Evolutionary conservation across 352 stramenopile genomes (phyloP), one percentile per base, ranked within the genome.

Genomic region (Thalassiosira hispida): DNA sequence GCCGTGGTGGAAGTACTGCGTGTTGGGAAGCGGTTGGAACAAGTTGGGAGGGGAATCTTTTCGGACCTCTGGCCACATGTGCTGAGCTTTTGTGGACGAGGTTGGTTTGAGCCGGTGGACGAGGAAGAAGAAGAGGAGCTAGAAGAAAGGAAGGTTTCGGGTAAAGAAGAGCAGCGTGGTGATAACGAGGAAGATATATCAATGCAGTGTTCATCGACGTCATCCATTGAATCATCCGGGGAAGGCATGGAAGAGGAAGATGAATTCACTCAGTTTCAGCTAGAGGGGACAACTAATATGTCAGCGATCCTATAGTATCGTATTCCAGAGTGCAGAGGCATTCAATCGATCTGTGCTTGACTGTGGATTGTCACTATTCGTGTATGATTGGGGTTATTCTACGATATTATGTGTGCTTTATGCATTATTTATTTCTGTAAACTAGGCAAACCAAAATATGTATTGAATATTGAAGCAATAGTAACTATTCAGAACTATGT

Each of bases 21-120:
- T n/a, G 84, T 92, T 22, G 88, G 88, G 8, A 94, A 92, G 47
- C 42, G 85, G 44, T 72, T 94, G 9, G 88, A 94, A 52, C 83
- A 90, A 57, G 67, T 83, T 52, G 86, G 77, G n/a, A 77, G 61
- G 53, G 84, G 81, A 63, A 76, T 93, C 18, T 91, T 91, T 61
- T 16, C 90, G 20, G 88, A 94, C 59, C 35, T 94, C 0, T 94
- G 86, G 86, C 88, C 86, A 23, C 77, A 74, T 38, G 74, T 94
- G 6, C 60, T 94, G 22, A 79, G 73, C 16, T 94, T 92, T 79
- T 92, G 86, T 83, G 88, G 88, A 33, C 64, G 88, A 44, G 88
- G 84, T 25, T 94, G 88, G 88, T 94, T 94, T 72, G 87, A 93
- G 49, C 42, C 51, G 23, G 20, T 53, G 9, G 33, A 60, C 1